Conservation (phyloP, 2,329 filamentous ascomycete genomes). For the Xylaria sp. region DNA sequence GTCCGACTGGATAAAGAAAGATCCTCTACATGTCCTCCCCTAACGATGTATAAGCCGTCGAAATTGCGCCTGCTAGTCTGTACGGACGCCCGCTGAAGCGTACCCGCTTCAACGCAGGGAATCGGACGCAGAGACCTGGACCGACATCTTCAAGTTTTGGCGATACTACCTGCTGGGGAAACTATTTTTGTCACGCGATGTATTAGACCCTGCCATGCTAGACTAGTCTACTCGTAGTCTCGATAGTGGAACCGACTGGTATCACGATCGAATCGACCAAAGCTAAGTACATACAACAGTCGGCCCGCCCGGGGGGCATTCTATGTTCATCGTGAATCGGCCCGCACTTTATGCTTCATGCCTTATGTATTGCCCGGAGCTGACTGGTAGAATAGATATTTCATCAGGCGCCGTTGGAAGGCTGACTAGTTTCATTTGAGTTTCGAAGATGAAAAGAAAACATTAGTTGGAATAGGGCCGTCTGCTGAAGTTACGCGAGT, state of each 20-base stretch:
- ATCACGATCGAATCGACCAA: constrained; percentile 22
- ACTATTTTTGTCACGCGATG: constrained; percentile 27
- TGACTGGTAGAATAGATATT: not conserved
- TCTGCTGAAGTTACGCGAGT: not conserved
- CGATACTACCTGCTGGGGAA: constrained; percentile 17
- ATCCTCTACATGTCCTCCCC: not conserved
- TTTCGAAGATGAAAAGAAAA: not conserved
- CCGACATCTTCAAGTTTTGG: constrained; percentile 19
- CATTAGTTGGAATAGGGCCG: constrained; percentile 5
- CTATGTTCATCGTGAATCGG: constrained; percentile 22
- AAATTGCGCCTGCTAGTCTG: not conserved
- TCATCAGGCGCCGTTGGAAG: not conserved
- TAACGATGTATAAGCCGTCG: not conserved
- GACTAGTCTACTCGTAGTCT: constrained; percentile 20
- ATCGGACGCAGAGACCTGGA: not conserved
- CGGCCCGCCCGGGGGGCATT: constrained; percentile 10
- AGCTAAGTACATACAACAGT: constrained; percentile 4
- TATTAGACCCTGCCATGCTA: constrained; percentile 8
- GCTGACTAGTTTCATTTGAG: not conserved
- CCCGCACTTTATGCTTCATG: constrained; percentile 10
- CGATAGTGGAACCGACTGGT: constrained; percentile 34
- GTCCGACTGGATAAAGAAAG: not conserved
- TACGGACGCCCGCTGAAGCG: too few relatives aligned
- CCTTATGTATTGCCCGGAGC: not conserved
- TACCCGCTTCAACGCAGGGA: not conserved